phyloP scores from a whole-genome alignment of 176 grass and related monocot species.

The Areca catechu region DNA sequence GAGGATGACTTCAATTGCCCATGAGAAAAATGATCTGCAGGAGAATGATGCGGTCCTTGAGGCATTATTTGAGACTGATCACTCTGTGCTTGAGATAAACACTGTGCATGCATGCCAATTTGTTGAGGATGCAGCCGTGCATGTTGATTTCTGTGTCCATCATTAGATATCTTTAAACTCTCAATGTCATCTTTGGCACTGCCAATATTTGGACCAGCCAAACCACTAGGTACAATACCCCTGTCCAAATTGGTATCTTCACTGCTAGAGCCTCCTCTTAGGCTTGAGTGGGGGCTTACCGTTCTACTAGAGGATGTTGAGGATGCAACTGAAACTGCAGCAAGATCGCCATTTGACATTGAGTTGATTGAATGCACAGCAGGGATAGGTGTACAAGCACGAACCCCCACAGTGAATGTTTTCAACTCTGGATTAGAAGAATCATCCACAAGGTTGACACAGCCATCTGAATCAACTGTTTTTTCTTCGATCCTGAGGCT shows the following conservation, averaged over 20 bases:
- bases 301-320: constrained; percentile 37
- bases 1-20: constrained; percentile 33
- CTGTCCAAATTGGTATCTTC: constrained; percentile 16
- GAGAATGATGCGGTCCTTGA: constrained; percentile 1
- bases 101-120: constrained; percentile 12
- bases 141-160: constrained; percentile 6
- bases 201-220: constrained; percentile 30
- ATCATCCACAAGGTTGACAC: constrained; percentile 26
- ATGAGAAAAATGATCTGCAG: background rate
- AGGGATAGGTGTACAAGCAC: constrained; percentile 7
- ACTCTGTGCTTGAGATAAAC: constrained; percentile 38
- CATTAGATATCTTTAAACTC: constrained; percentile 38
- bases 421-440: constrained; percentile 36
- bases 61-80: constrained; percentile 9
- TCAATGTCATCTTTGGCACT: constrained; percentile 32
- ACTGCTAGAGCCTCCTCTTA: constrained; percentile 25
- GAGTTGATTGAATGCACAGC: constrained; percentile 19
- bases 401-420: constrained; percentile 12
- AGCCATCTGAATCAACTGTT: constrained; percentile 18
- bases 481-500: constrained; percentile 29
- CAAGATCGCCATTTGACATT: constrained; percentile 5
- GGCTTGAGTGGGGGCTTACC: constrained; percentile 15
- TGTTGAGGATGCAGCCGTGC: background rate
- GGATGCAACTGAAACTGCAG: constrained; percentile 9
- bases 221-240: constrained; percentile 18